Evolutionary conservation across 345 rosid species (phyloP).

Genomic region (Arabis alpina): DNA sequence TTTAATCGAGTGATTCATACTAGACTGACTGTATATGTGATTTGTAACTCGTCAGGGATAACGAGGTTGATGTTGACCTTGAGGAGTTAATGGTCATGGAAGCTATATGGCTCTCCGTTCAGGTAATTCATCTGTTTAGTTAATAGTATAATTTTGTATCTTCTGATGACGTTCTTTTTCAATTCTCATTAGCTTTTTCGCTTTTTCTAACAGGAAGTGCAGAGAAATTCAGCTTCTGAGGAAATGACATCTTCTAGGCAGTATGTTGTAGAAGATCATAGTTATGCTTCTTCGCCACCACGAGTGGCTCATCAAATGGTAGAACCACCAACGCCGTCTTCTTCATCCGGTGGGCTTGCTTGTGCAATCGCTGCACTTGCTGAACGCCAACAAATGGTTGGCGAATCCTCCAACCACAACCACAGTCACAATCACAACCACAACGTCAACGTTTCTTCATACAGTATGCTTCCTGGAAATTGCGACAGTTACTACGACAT

Average conservation of each 20-base stretch:
- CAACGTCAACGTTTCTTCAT: constrained; percentile 48
- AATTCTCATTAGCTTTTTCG: background rate
- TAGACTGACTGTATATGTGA: constrained; percentile 4
- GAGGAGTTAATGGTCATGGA: constrained; percentile 98
- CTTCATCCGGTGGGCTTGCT: constrained; percentile 84
- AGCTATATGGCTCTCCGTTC: constrained; percentile 97
- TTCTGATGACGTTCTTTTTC: background rate
- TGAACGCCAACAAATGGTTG: constrained; percentile 77
- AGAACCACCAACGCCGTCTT: constrained; percentile 61
- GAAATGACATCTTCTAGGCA: constrained; percentile 58
- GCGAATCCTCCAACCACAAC: constrained; percentile 53
- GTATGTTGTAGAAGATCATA: constrained; percentile 49
- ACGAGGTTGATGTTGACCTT: constrained; percentile 89
- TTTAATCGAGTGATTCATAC: constrained; percentile 15
- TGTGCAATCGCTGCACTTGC: constrained; percentile 90
- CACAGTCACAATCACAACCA: constrained; percentile 39
- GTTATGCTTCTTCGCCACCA: constrained; percentile 50
- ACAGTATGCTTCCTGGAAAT: constrained; percentile 54
- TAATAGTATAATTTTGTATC: constrained; percentile 18
- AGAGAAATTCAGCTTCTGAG: constrained; percentile 43
- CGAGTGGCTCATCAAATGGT: constrained; percentile 49
- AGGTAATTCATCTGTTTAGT: constrained; percentile 50
- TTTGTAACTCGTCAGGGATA: constrained; percentile 63
- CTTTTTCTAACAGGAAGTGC: constrained; percentile 60
- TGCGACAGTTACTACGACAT: constrained; percentile 55